Conservation (phyloP, 2,329 filamentous ascomycete genomes). For the Penicillium hordei region DNA sequence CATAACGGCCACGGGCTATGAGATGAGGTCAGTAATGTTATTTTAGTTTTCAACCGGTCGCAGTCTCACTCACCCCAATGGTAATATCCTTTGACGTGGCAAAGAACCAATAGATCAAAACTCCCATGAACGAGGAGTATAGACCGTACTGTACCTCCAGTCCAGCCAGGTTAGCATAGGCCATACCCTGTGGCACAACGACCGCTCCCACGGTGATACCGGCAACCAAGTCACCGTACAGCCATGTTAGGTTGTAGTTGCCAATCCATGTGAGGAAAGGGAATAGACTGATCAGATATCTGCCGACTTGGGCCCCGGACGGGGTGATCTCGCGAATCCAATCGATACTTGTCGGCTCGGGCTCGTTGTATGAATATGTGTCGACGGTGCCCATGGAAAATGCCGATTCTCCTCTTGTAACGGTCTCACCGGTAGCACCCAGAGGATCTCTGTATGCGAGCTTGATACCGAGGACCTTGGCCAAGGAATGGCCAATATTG, state of each 20-base stretch:
- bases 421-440: slow-evolving; percentile 57
- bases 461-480: slow-evolving; percentile 80
- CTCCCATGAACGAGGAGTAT: slow-evolving; percentile 95
- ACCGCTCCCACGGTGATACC: slow-evolving; percentile 76
- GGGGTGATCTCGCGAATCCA: slow-evolving; percentile 69
- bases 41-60: neutral
- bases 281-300: slow-evolving; percentile 72
- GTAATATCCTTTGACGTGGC: slow-evolving; percentile 98
- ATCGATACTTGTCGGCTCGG: slow-evolving; percentile 72
- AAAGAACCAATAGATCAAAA: slow-evolving; percentile 95
- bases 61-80: slow-evolving; percentile 42
- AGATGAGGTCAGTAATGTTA: neutral
- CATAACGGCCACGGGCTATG: slow-evolving; percentile 89
- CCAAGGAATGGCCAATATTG: slow-evolving; percentile 70
- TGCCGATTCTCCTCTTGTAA: slow-evolving; percentile 75
- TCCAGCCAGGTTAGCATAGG: slow-evolving; percentile 80
- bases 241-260: slow-evolving; percentile 86
- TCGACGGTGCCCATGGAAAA: slow-evolving; percentile 72
- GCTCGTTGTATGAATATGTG: slow-evolving; percentile 79
- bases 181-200: slow-evolving; percentile 96
- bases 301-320: slow-evolving; percentile 50
- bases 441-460: slow-evolving; percentile 63
- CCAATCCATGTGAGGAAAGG: slow-evolving; percentile 88
- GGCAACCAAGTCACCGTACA: slow-evolving; percentile 83
- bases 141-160: slow-evolving; percentile 81